These are phyloP conservation scores for Pholiota molesta DNA, from an alignment of 768 basidiomycete species.

Conservation along the genomic window DNA sequence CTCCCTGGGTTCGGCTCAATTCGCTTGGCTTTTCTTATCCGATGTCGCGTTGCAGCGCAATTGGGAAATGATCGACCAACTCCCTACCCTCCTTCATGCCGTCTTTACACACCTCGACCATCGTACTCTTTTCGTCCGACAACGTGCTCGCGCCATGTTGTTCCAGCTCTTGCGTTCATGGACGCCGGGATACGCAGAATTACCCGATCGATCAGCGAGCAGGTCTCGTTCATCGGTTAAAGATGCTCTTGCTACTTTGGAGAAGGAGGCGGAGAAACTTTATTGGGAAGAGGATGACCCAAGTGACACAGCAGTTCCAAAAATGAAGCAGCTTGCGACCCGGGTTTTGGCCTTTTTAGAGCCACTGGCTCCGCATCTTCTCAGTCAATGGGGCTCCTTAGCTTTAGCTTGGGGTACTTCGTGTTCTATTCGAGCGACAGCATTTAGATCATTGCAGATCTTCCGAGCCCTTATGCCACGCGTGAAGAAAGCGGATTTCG, in stretches of 20 bases:
- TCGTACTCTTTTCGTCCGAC: conserved; percentile 66
- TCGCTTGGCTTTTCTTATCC: conserved; percentile 83
- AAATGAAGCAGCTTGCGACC: conserved; percentile 70
- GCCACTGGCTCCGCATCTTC: conserved; percentile 69
- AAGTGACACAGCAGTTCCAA: conserved; percentile 55
- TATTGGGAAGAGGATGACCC: conserved; percentile 79
- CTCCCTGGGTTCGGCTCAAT: conserved; percentile 81
- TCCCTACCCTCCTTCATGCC: conserved; percentile 78
- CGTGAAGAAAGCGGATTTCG: conserved; percentile 72
- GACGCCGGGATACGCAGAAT: conserved; percentile 74
- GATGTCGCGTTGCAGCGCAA: conserved; percentile 76
- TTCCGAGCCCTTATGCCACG: conserved; percentile 80
- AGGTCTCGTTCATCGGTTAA: conserved; percentile 53
- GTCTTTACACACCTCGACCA: conserved; percentile 86
- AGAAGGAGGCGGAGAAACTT: conserved; percentile 54
- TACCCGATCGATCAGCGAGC: conserved; percentile 58
- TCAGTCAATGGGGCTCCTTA: conserved; percentile 77
- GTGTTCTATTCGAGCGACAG: conserved; percentile 83
- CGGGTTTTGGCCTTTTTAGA: conserved; percentile 68
- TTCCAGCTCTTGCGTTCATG: conserved; percentile 86
- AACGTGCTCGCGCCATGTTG: conserved; percentile 75
- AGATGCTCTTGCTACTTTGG: conserved; percentile 53
- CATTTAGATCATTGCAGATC: conserved; percentile 89
- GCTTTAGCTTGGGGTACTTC: conserved; percentile 85
- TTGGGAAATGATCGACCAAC: conserved; percentile 71